Percentiles rank a stretch among this genome's conserved stretches.
Conservation (phyloP, 2,329 filamentous ascomycete species). For the Torrubiella hemipterigena region DNA sequence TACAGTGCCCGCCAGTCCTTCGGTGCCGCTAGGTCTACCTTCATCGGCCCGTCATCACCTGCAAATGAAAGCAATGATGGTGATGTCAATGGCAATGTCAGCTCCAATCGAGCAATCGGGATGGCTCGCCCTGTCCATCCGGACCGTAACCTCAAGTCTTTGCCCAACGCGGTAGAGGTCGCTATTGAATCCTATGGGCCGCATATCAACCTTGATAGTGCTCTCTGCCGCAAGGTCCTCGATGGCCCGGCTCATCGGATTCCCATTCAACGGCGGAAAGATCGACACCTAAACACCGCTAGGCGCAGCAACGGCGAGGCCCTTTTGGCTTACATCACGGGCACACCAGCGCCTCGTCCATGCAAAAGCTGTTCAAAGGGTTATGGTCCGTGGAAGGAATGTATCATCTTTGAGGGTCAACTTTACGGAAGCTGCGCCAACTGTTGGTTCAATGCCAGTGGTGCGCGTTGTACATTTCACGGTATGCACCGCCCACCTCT, state of each 20-base stretch:
- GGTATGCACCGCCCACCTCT: conserved; percentile 28
- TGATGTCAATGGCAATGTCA: too few species aligned
- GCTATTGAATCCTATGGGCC: conserved; percentile 34
- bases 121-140: too few species aligned
- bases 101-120: too few species aligned
- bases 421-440: conserved; percentile 52
- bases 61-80: too few species aligned
- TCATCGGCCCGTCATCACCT: too few species aligned
- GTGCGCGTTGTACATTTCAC: conserved; percentile 47
- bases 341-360: conserved; percentile 30
- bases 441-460: conserved; percentile 52
- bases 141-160: too few species aligned
- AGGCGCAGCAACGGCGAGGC: conserved; percentile 49
- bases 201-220: conserved; percentile 36
- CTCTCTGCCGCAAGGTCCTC: conserved; percentile 41
- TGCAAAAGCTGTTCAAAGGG: conserved; percentile 51
- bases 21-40: too few species aligned
- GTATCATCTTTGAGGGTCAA: conserved; percentile 46
- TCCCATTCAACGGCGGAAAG: conserved; percentile 39
- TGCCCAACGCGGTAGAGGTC: too few species aligned
- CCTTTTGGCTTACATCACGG: conserved; percentile 44
- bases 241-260: conserved; percentile 34
- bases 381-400: conserved; percentile 46
- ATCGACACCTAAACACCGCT: conserved; percentile 42
- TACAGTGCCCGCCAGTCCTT: too few species aligned